Base-by-base conservation (phyloP, 2,329 filamentous ascomycete species). In the Fusarium armeniacum region DNA sequence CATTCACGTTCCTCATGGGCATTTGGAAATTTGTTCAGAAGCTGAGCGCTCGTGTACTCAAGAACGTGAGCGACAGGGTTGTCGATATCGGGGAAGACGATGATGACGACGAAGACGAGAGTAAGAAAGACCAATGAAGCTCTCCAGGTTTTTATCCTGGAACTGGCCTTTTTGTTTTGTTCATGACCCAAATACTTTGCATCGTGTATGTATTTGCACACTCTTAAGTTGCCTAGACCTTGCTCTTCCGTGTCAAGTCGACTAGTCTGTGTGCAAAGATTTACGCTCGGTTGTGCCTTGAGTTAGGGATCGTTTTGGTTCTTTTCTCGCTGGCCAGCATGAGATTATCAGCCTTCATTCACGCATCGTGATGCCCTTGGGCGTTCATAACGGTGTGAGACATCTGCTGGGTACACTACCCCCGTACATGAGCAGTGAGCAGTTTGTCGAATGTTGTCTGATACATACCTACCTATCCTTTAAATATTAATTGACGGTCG, bases 211-310 rank as follows among this genome's bases (percentile, higher is more conserved):
- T 61, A 68, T 79, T 79, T 92, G 93, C 93, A 95, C 92, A 91
- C 92, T 92, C 91, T 97, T 97, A 92, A 97, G 94, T 96, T 97
- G 93, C 88, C 93, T 94, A 87, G 87, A 89, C 83, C 82, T 79
- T 84, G 78, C 85, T 87, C 83, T 83, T 86, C 91, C 87, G 87
- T 95, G 90, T 89, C 88, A 89, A 94, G 93, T 90, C 91, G 90
- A 96, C 94, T 90, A 96, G 94, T 97, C 94, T 92, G 89, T 90
- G 91, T 97, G 94, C 94, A 93, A 85, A 97, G 86, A 97, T 87
- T 62, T 81, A 87, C 76, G 79, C 82, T 80, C 80, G 78, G 73
- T 74, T 77, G 73, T 73, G 79, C 81, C 80, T 78, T 80, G 81
- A 79, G 77, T 75, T 64, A 71, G 71, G 74, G 71, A 74, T 80